Conservation (phyloP, 768 basidiomycete genomes). For the Leccinellum albellum region DNA sequence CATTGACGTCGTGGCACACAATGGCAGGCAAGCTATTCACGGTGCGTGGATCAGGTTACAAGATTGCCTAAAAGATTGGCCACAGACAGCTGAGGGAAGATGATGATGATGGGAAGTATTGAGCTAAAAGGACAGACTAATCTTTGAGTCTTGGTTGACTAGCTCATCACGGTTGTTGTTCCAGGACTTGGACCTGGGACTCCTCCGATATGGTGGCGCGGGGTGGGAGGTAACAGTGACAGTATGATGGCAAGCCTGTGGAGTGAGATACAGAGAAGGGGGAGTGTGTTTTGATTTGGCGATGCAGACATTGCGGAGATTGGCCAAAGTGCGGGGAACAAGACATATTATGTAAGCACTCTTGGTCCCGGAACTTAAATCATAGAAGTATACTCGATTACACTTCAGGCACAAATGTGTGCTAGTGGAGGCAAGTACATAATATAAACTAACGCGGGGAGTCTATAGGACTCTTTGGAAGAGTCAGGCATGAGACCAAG, state of each 20-base stretch:
- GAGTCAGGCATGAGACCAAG: slow-evolving; percentile 32
- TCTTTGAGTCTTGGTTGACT: slow-evolving; percentile 76
- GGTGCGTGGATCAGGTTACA: slow-evolving; percentile 64
- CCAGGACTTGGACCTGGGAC: slow-evolving; percentile 53
- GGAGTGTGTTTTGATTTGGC: slow-evolving; percentile 36
- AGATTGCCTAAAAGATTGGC: slow-evolving; percentile 45
- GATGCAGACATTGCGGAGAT: slow-evolving; percentile 35
- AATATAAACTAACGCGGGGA: background rate
- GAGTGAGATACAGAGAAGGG: slow-evolving; percentile 36
- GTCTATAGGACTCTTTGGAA: background rate
- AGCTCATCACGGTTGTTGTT: slow-evolving; percentile 77
- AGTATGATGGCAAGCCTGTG: slow-evolving; percentile 66
- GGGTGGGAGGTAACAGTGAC: slow-evolving; percentile 74
- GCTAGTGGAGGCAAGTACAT: slow-evolving; percentile 2
- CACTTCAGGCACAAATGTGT: slow-evolving; percentile 1
- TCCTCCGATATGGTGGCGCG: slow-evolving; percentile 69
- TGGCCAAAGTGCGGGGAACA: background rate
- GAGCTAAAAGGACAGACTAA: slow-evolving; percentile 44
- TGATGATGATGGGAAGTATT: background rate
- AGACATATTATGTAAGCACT: too few relatives aligned
- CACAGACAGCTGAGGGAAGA: slow-evolving; percentile 45
- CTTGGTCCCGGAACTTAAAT: too few relatives aligned
- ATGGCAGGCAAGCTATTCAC: slow-evolving; percentile 84
- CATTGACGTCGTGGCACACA: slow-evolving; percentile 82
- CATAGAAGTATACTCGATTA: background rate